Evolutionary conservation across 2,329 filamentous ascomycete species (phyloP).

Genomic region (Exophiala lecanii-corni): DNA sequence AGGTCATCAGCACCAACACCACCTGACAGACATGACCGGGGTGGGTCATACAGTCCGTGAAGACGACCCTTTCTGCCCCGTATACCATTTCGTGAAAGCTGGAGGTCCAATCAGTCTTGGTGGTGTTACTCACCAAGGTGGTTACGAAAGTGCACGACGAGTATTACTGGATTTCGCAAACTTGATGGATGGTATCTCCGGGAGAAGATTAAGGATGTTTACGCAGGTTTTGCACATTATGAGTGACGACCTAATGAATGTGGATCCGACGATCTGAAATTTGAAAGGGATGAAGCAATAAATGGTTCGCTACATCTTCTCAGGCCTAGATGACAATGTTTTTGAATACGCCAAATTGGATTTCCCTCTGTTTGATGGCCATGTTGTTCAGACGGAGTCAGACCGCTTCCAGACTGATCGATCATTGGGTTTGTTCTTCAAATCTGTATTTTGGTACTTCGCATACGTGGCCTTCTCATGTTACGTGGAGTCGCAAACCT

Average conservation of each 20-base stretch:
- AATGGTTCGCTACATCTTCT: too few species aligned
- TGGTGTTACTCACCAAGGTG: conserved; percentile 45
- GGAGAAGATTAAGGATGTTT: conserved; percentile 49
- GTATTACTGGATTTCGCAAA: conserved; percentile 50
- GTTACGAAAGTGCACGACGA: conserved; percentile 48
- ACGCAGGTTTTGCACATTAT: conserved; percentile 52
- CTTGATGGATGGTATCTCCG: conserved; percentile 49
- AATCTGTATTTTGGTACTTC: too few species aligned
- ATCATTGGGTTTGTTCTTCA: too few species aligned
- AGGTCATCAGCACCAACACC: conserved; percentile 1
- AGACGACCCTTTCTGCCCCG: conserved; percentile 13
- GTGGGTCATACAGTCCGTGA: conserved; percentile 36
- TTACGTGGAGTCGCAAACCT: too few species aligned
- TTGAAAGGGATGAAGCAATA: too few species aligned
- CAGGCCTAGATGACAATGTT: too few species aligned
- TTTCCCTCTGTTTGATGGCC: too few species aligned
- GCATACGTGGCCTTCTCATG: too few species aligned
- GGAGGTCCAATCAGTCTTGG: conserved; percentile 47
- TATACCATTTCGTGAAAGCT: conserved; percentile 42
- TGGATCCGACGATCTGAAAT: conserved; percentile 16
- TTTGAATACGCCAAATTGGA: too few species aligned
- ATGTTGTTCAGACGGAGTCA: too few species aligned
- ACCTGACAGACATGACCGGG: conserved; percentile 32
- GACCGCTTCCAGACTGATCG: too few species aligned
- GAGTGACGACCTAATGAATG: conserved; percentile 40